Percentiles rank a stretch among this genome's conserved stretches.
These are phyloP conservation scores for Tripterygium wilfordii DNA, from an alignment of 177 flowering plant species.

Conservation along the genomic window DNA sequence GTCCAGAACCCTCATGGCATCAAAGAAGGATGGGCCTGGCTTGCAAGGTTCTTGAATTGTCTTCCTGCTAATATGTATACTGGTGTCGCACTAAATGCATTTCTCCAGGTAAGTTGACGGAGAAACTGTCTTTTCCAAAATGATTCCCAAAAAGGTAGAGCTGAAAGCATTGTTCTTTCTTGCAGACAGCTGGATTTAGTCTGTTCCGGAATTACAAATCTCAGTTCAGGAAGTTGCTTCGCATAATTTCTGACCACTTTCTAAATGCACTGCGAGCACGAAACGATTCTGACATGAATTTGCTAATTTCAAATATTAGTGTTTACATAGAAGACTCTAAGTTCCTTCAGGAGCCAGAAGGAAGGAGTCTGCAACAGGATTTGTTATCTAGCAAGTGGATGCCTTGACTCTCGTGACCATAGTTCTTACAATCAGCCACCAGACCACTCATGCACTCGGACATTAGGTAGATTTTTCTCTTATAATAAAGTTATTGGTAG, in stretches of 20 bases:
- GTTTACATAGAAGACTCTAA: constrained; percentile 44
- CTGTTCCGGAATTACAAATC: constrained; percentile 54
- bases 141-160: too few species aligned
- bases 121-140: background rate
- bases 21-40: constrained; percentile 92
- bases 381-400: constrained; percentile 24
- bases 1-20: constrained; percentile 70
- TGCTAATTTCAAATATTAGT: constrained; percentile 29
- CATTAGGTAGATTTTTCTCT: too few species aligned
- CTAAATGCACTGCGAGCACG: constrained; percentile 34
- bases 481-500: too few species aligned
- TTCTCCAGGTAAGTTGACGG: constrained; percentile 58
- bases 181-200: constrained; percentile 83
- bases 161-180: constrained; percentile 3
- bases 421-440: too few species aligned
- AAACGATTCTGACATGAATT: constrained; percentile 28
- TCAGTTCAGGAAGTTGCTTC: constrained; percentile 69
- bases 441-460: too few species aligned
- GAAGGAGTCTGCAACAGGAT: constrained; percentile 33
- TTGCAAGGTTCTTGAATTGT: constrained; percentile 74
- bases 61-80: constrained; percentile 68
- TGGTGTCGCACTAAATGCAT: constrained; percentile 67
- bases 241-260: constrained; percentile 41
- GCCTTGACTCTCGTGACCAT: too few species aligned
- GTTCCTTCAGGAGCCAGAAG: constrained; percentile 69